These are phyloP conservation scores for Erigeron canadensis DNA, from an alignment of 129 eudicot species.

Conservation along the genomic window DNA sequence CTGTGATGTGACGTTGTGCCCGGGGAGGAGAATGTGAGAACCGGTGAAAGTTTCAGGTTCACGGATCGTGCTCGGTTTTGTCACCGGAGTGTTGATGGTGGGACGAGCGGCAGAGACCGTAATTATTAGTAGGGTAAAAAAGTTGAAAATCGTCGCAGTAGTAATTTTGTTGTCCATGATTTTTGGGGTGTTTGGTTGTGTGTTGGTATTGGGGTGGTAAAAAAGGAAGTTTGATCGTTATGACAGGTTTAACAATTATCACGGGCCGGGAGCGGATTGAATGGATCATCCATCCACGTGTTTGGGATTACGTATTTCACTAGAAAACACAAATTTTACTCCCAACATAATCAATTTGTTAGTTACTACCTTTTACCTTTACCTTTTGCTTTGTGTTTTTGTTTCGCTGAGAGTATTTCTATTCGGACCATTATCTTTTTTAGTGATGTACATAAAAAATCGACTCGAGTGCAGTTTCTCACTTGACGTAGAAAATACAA, in stretches of 20 bases:
- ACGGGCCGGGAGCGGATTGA: conserved; percentile 18
- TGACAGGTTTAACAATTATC: conserved; percentile 16
- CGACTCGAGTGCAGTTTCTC: too few species aligned
- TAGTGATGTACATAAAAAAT: too few species aligned
- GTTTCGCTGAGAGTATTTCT: too few species aligned
- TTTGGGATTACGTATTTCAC: conserved; percentile 11
- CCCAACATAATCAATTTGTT: background rate
- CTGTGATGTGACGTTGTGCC: conserved; percentile 11
- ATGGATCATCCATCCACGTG: conserved; percentile 38
- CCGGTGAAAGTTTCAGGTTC: conserved; percentile 21
- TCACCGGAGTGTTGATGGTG: conserved; percentile 2
- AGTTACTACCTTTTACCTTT: background rate
- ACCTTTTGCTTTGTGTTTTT: background rate
- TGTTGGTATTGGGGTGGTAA: conserved; percentile 17
- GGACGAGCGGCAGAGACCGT: conserved; percentile 35
- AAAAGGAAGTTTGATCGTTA: conserved; percentile 26
- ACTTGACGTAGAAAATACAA: too few species aligned
- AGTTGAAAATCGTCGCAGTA: conserved; percentile 12
- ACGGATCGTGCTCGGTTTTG: conserved; percentile 10
- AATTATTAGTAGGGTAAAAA: conserved; percentile 26
- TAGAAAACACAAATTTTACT: background rate
- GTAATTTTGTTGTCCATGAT: conserved; percentile 28
- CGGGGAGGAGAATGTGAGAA: conserved; percentile 29
- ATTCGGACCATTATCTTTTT: too few species aligned
- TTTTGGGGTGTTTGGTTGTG: background rate